Conservation (phyloP, 768 basidiomycete genomes). For the Phanerochaete carnosa region DNA sequence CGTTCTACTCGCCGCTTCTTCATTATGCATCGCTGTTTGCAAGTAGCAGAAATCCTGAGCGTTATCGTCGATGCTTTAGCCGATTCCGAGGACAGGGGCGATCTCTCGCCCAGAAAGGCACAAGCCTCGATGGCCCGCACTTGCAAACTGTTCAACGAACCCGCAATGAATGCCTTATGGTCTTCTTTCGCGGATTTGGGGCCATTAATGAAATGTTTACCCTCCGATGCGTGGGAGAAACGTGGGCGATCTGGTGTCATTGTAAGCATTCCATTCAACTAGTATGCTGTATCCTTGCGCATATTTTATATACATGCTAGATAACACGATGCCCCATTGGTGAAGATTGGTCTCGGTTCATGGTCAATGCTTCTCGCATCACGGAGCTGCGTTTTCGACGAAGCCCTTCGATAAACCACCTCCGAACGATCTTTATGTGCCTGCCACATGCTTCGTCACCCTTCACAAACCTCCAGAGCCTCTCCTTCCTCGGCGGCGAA, state of each 20-base stretch:
- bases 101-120: not conserved
- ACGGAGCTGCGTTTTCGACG: not conserved
- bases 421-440: not conserved
- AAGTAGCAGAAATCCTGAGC: not conserved
- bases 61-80: not conserved
- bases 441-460: not conserved
- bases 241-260: not conserved
- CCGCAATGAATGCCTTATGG: not conserved
- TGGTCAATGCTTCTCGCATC: not conserved
- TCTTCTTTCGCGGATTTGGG: not conserved
- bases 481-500: not conserved
- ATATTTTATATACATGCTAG: slow-evolving; percentile 6
- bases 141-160: not conserved
- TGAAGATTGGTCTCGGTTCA: not conserved
- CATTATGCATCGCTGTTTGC: not conserved
- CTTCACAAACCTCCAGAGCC: not conserved
- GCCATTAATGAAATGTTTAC: not conserved
- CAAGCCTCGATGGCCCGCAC: not conserved
- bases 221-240: not conserved
- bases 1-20: not conserved
- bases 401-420: not conserved
- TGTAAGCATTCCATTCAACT: not conserved
- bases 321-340: not conserved
- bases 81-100: not conserved
- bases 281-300: not conserved